phyloP scores from a whole-genome alignment of 2,329 filamentous ascomycete genomes.

The Penicillium capsulatum region DNA sequence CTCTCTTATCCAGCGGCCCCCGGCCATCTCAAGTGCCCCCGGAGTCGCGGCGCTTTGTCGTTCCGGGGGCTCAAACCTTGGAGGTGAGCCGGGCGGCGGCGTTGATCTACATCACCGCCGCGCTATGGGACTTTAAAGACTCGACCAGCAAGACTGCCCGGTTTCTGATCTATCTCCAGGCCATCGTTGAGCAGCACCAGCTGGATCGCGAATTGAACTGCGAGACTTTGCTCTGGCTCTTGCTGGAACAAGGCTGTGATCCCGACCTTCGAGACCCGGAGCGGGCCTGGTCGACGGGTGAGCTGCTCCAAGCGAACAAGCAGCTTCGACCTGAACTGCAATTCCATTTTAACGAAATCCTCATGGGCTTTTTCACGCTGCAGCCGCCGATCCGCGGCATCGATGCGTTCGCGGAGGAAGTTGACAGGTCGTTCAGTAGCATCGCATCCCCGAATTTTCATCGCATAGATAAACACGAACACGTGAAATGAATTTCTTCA shows the following conservation, averaged over 20 bases:
- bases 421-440: conserved; percentile 13
- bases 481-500: too few species aligned
- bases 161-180: conserved; percentile 29
- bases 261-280: conserved; percentile 34
- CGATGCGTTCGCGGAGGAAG: conserved; percentile 32
- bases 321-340: conserved; percentile 35
- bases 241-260: conserved; percentile 37
- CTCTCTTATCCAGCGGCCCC: conserved; percentile 41
- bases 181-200: conserved; percentile 27
- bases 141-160: conserved; percentile 30
- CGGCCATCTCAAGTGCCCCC: conserved; percentile 37
- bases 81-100: conserved; percentile 36
- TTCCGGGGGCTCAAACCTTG: conserved; percentile 31
- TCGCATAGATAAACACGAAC: too few species aligned
- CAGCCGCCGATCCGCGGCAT: conserved; percentile 30
- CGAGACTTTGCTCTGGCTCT: conserved; percentile 40
- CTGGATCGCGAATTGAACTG: conserved; percentile 36
- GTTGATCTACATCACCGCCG: conserved; percentile 38
- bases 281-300: conserved; percentile 37
- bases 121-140: conserved; percentile 35
- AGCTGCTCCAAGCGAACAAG: conserved; percentile 35
- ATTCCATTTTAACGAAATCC: conserved; percentile 39
- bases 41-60: conserved; percentile 36
- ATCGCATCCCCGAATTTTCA: background rate
- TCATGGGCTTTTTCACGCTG: conserved; percentile 37